Conservation (phyloP, 148 eudicot genomes). For the Fagopyrum tataricum region DNA sequence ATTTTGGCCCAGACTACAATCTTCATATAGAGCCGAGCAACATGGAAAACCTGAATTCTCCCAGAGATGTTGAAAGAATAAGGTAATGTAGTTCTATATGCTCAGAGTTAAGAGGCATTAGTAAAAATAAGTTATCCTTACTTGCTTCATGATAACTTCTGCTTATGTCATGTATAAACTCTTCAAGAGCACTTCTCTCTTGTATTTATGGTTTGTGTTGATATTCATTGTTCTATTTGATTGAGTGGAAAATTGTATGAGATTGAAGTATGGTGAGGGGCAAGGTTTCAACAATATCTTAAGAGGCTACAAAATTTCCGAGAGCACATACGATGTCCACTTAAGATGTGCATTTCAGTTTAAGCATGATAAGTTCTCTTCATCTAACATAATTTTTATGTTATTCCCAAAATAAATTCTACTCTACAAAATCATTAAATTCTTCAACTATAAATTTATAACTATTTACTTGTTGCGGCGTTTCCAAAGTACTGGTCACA, state of each 20-base stretch:
- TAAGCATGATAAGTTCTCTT: too few species aligned
- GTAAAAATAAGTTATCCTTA: neutral
- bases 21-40: conserved; percentile 68
- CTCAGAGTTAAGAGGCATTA: neutral
- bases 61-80: conserved; percentile 74
- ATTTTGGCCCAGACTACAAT: conserved; percentile 87
- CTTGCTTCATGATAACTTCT: neutral
- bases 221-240: neutral
- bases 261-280: too few species aligned
- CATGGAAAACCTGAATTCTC: conserved; percentile 69
- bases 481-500: too few species aligned
- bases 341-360: too few species aligned
- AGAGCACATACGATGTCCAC: too few species aligned
- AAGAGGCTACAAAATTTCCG: too few species aligned
- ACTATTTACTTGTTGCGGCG: too few species aligned
- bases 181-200: neutral
- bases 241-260: neutral
- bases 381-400: too few species aligned
- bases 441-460: too few species aligned
- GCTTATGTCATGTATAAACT: neutral
- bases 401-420: too few species aligned
- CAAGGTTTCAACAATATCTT: too few species aligned
- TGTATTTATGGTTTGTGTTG: neutral
- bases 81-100: conserved; percentile 32
- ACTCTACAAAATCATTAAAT: too few species aligned